Evolutionary conservation across 495 filamentous ascomycete genomes (phyloP).

Genomic region (Rhizodiscina lignyota): DNA sequence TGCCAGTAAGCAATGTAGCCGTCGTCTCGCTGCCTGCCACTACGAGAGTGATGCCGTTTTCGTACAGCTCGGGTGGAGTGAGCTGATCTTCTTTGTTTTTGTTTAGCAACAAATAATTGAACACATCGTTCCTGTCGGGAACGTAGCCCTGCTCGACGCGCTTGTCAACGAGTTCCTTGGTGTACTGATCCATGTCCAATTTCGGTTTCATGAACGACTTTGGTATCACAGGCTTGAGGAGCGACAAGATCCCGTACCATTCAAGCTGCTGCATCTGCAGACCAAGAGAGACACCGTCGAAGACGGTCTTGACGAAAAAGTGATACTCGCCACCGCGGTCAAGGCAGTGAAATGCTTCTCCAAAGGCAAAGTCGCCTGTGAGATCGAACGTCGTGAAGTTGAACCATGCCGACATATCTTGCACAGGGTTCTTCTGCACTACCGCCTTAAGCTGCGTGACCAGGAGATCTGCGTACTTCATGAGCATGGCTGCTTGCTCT

Average conservation of each 20-base stretch:
- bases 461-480: constrained; percentile 5
- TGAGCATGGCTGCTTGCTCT: constrained; percentile 6
- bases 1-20: constrained; percentile 7
- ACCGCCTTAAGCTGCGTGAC: constrained; percentile 4
- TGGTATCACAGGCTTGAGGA: constrained; percentile 1
- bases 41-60: constrained; percentile 6
- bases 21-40: constrained; percentile 10
- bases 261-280: not conserved
- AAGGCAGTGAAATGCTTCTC: constrained; percentile 7
- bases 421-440: not conserved
- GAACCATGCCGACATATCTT: constrained; percentile 5
- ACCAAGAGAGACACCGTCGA: constrained; percentile 1
- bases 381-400: constrained; percentile 13
- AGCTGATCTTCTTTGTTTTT: constrained; percentile 3
- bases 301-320: constrained; percentile 5
- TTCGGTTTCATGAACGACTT: constrained; percentile 3
- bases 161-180: no score
- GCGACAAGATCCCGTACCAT: not conserved
- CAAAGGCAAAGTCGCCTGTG: constrained; percentile 10
- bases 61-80: constrained; percentile 2
- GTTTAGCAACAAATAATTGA: constrained; percentile 5
- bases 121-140: no score
- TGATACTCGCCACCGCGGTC: constrained; percentile 4
- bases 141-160: no score
- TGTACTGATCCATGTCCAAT: no score